Conservation (phyloP, 2,329 filamentous ascomycete species). For the Tolypocladium sp. region DNA sequence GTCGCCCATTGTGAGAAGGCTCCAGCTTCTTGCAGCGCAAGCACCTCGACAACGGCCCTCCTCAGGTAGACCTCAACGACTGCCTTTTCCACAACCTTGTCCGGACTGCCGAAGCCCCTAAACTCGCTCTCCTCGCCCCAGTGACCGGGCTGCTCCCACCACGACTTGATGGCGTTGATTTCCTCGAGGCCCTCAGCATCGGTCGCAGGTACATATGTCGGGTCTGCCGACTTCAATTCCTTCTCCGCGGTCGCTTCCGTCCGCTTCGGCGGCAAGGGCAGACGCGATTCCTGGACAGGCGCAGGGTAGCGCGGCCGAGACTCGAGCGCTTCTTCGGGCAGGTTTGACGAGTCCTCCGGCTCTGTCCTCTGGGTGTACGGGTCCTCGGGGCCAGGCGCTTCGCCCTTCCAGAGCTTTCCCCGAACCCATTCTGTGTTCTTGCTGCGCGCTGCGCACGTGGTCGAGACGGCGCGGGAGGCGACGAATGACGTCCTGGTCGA, state of each 20-base stretch:
- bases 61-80: slow-evolving; percentile 39
- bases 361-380: slow-evolving; percentile 26
- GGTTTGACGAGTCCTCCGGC: slow-evolving; percentile 15
- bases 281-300: slow-evolving; percentile 17
- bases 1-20: slow-evolving; percentile 19
- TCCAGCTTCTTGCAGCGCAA: slow-evolving; percentile 29
- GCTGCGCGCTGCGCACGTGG: slow-evolving; percentile 19
- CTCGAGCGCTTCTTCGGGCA: slow-evolving; percentile 21
- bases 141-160: slow-evolving; percentile 46
- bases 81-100: slow-evolving; percentile 31
- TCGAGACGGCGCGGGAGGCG: slow-evolving; percentile 21
- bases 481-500: slow-evolving; percentile 16
- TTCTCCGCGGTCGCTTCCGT: slow-evolving; percentile 23
- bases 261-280: slow-evolving; percentile 22
- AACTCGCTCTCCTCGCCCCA: slow-evolving; percentile 39
- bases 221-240: slow-evolving; percentile 18
- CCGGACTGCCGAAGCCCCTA: slow-evolving; percentile 29
- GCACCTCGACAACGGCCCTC: slow-evolving; percentile 42
- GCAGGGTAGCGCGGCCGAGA: slow-evolving; percentile 10
- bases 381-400: slow-evolving; percentile 27
- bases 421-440: slow-evolving; percentile 29
- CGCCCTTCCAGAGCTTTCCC: slow-evolving; percentile 28
- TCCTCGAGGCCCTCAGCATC: slow-evolving; percentile 34
- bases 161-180: slow-evolving; percentile 35
- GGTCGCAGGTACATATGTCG: slow-evolving; percentile 38